Evolutionary conservation across 1,284 basidiomycete genomes (phyloP).

Genomic region (Paramarasmius palmivorus): DNA sequence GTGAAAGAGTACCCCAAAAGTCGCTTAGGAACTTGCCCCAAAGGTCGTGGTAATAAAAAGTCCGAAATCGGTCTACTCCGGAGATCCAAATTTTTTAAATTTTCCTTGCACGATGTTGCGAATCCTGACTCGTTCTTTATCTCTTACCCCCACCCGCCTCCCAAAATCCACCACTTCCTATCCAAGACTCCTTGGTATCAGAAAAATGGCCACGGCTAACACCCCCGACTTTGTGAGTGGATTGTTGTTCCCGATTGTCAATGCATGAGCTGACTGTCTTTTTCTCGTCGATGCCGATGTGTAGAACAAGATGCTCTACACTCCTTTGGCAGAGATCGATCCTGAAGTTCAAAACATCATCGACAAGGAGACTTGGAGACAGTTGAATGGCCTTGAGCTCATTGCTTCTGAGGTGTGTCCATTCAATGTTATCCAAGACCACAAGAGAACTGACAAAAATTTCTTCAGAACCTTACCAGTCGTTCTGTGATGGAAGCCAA

Average conservation of each 20-base stretch:
- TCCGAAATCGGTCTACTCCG: slow-evolving; percentile 14
- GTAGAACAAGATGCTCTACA: slow-evolving; percentile 92
- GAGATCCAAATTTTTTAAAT: slow-evolving; percentile 10
- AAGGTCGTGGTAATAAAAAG: too few species aligned
- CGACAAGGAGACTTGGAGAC: slow-evolving; percentile 99
- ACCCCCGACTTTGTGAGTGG: slow-evolving; percentile 63
- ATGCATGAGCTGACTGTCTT: slow-evolving; percentile 6
- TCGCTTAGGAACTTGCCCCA: too few species aligned
- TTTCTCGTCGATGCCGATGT: too few species aligned
- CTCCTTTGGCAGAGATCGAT: slow-evolving; percentile 86
- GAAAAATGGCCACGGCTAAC: slow-evolving; percentile 59
- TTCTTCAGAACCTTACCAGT: slow-evolving; percentile 85
- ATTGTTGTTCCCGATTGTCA: not conserved
- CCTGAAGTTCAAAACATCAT: slow-evolving; percentile 96
- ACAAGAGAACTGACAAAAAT: slow-evolving; percentile 11
- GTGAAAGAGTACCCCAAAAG: too few species aligned
- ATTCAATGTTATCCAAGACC: slow-evolving; percentile 13
- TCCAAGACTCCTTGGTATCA: slow-evolving; percentile 25
- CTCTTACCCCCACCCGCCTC: slow-evolving; percentile 14
- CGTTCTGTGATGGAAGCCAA: slow-evolving; percentile 97
- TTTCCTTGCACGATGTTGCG: slow-evolving; percentile 14
- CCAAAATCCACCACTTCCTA: slow-evolving; percentile 17
- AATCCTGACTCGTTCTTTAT: slow-evolving; percentile 16
- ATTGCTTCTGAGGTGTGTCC: slow-evolving; percentile 85
- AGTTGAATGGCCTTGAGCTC: slow-evolving; percentile 96